A percentile compares a stretch with the other conserved stretches of the same genome.
Evolutionary conservation across 768 basidiomycete genomes (phyloP).

Genomic region (Russula foetens): DNA sequence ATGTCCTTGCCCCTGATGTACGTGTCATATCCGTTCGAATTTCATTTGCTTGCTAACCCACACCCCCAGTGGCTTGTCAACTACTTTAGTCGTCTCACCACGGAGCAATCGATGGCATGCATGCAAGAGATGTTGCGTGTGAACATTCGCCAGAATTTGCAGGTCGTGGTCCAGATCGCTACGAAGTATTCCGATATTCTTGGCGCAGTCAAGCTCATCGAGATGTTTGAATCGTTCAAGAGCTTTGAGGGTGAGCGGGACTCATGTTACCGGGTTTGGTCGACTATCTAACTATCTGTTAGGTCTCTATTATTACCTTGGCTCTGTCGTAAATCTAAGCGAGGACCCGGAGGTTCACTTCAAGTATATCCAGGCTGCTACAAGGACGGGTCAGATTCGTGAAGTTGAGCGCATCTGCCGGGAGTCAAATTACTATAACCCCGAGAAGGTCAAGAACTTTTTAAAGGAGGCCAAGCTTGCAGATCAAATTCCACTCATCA

Average conservation of each 20-base stretch:
- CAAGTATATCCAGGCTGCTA: constrained; percentile 99
- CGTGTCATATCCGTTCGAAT: constrained; percentile 22
- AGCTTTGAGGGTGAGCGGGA: constrained; percentile 73
- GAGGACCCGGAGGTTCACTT: constrained; percentile 97
- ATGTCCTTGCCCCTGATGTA: constrained; percentile 76
- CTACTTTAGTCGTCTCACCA: constrained; percentile 95
- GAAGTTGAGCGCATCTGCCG: constrained; percentile 98
- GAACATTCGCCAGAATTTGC: constrained; percentile 96
- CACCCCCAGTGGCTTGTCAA: constrained; percentile 81
- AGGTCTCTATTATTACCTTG: constrained; percentile 98
- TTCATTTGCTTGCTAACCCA: background rate
- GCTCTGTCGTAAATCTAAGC: constrained; percentile 94
- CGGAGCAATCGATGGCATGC: constrained; percentile 94
- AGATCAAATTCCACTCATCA: constrained; percentile 97
- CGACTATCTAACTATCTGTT: background rate
- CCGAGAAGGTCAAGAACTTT: constrained; percentile 99
- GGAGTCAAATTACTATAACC: constrained; percentile 95
- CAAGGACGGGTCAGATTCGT: constrained; percentile 94
- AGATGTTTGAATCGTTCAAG: constrained; percentile 98
- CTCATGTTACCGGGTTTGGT: background rate
- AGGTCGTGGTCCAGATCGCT: constrained; percentile 93
- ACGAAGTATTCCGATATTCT: constrained; percentile 99
- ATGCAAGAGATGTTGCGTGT: constrained; percentile 95
- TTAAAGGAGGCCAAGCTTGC: constrained; percentile 95
- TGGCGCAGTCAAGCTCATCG: constrained; percentile 94